Evolutionary conservation across 139 green algal genomes (phyloP).

Genomic region (Chlamydomonas sp.): DNA sequence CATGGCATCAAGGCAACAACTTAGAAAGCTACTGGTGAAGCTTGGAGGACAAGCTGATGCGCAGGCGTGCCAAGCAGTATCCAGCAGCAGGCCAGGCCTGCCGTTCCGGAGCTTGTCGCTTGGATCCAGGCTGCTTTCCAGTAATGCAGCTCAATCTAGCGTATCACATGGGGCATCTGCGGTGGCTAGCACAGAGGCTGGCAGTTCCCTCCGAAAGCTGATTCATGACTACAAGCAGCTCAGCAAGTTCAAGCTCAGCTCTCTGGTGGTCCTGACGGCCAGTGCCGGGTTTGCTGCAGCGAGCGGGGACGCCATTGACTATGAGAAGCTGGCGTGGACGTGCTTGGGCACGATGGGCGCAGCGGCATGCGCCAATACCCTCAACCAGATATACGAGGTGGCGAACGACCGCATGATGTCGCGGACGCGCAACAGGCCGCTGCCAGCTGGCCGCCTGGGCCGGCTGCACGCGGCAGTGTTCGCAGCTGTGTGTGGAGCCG

Average conservation of each 20-base stretch:
- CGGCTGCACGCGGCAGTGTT: conserved; percentile 83
- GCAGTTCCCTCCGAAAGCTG: conserved; percentile 28
- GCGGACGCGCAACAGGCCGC: conserved; percentile 88
- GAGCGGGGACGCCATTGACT: conserved; percentile 76
- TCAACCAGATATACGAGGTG: conserved; percentile 95
- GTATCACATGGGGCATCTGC: no score
- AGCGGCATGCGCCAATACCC: conserved; percentile 92
- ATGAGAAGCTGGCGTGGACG: conserved; percentile 79
- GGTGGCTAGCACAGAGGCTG: background rate
- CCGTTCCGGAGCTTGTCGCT: no score
- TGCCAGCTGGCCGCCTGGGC: conserved; percentile 87
- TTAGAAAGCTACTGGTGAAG: no score
- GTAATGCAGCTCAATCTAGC: no score
- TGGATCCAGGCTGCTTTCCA: no score
- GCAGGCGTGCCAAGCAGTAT: no score
- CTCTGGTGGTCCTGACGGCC: conserved; percentile 91
- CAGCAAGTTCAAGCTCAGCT: conserved; percentile 87
- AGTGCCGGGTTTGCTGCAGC: conserved; percentile 87
- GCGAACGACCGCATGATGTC: conserved; percentile 87
- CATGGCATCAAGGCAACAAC: no score
- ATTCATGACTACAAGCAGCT: conserved; percentile 87
- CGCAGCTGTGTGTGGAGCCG: conserved; percentile 71
- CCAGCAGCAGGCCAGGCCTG: no score
- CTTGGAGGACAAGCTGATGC: no score
- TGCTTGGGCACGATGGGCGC: conserved; percentile 88